Conservation (phyloP, 768 basidiomycete species). For the Sarcodon sp. region DNA sequence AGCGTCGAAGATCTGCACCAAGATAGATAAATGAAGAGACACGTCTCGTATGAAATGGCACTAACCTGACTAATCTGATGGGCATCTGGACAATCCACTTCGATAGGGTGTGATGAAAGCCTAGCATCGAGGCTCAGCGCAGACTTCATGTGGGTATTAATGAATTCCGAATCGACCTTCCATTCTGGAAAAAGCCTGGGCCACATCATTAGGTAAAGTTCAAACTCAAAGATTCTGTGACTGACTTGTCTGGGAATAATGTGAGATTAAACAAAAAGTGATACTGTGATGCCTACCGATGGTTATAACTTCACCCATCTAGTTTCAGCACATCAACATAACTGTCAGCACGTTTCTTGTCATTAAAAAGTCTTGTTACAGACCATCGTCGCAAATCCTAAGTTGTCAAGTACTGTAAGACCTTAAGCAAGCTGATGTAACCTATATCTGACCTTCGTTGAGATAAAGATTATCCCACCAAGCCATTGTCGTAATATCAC, state of each 20-base stretch:
- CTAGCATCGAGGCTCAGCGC: slow-evolving; percentile 80
- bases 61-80: slow-evolving; percentile 67
- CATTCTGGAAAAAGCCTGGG: slow-evolving; percentile 70
- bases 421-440: background rate
- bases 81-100: slow-evolving; percentile 81
- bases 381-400: slow-evolving; percentile 80
- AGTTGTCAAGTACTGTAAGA: background rate
- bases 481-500: slow-evolving; percentile 87
- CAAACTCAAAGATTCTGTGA: background rate
- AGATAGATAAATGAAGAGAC: background rate
- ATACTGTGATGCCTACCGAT: slow-evolving; percentile 32
- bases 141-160: slow-evolving; percentile 60
- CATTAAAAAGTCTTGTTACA: slow-evolving; percentile 10
- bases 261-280: slow-evolving; percentile 6
- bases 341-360: background rate
- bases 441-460: slow-evolving; percentile 44
- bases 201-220: background rate
- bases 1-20: slow-evolving; percentile 69
- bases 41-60: background rate
- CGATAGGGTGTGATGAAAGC: slow-evolving; percentile 83
- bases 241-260: slow-evolving; percentile 32
- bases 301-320: slow-evolving; percentile 86
- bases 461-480: slow-evolving; percentile 85
- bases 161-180: slow-evolving; percentile 74
- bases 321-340: slow-evolving; percentile 2